Evolutionary conservation across 345 rosid genomes (phyloP).

Genomic region (Excoecaria cochinchinensis): DNA sequence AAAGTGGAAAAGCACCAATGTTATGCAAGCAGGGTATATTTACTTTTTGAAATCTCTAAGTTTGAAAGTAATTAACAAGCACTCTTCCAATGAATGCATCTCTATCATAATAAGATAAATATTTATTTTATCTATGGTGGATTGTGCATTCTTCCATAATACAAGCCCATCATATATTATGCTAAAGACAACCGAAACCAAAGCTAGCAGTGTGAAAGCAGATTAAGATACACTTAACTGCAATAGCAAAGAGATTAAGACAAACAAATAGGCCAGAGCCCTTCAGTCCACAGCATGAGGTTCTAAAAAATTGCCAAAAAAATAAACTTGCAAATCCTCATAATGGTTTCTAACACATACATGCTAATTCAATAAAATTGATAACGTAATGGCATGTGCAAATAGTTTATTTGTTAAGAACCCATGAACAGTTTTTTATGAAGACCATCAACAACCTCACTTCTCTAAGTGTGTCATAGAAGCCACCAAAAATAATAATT

Average conservation of each 20-base stretch:
- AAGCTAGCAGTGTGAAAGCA: background rate
- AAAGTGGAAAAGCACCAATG: background rate
- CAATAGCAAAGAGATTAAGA: background rate
- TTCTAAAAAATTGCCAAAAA: background rate
- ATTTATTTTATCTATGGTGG: background rate
- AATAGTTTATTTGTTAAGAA: constrained; percentile 11
- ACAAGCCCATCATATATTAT: background rate
- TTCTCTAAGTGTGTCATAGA: constrained; percentile 97
- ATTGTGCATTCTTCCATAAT: too few species aligned
- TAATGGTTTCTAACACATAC: background rate
- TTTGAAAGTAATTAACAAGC: background rate
- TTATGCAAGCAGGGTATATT: constrained; percentile 3
- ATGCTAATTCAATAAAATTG: background rate
- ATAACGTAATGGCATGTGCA: background rate
- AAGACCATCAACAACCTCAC: constrained; percentile 71
- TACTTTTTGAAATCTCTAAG: background rate
- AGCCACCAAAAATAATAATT: constrained; percentile 91
- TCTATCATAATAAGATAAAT: background rate
- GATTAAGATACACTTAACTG: background rate
- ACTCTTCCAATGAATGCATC: background rate
- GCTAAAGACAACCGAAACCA: background rate
- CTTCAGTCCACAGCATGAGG: background rate
- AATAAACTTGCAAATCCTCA: constrained; percentile 4
- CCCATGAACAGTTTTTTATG: background rate
- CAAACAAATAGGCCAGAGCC: constrained; percentile 2